Conservation (phyloP, 2,329 filamentous ascomycete species). For the Claviceps africana region DNA sequence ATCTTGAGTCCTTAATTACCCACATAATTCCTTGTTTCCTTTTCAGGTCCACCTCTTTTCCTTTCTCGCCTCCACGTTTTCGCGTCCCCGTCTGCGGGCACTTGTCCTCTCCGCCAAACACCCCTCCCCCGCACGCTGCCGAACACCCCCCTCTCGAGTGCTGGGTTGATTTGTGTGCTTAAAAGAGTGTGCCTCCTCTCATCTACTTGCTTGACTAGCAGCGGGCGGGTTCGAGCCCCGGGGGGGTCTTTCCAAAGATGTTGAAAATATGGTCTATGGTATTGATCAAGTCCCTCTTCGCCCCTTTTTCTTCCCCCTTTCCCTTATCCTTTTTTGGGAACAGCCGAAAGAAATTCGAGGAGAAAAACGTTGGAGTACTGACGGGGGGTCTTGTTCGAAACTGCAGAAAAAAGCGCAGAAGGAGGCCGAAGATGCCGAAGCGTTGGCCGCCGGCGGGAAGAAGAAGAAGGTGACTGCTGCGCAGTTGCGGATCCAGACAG, state of each 20-base stretch:
- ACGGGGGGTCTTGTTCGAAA: too few relatives aligned
- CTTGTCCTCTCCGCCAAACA: too few relatives aligned
- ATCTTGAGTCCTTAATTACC: not conserved
- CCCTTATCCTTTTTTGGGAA: too few relatives aligned
- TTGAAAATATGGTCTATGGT: constrained; percentile 99
- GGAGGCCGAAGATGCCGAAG: constrained; percentile 74
- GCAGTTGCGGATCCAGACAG: constrained; percentile 90
- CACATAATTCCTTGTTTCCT: not conserved
- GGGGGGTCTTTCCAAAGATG: constrained; percentile 49
- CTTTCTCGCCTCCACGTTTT: too few relatives aligned
- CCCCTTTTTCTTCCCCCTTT: not conserved
- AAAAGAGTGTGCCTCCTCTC: not conserved
- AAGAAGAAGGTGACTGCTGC: constrained; percentile 99
- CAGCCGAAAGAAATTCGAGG: not conserved
- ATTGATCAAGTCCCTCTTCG: constrained; percentile 16
- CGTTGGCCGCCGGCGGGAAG: constrained; percentile 55
- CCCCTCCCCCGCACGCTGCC: too few relatives aligned
- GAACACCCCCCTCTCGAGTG: too few relatives aligned
- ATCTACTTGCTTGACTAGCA: too few relatives aligned
- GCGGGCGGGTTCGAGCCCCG: not conserved
- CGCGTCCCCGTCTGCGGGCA: too few relatives aligned
- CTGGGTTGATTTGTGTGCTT: not conserved
- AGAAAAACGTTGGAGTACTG: not conserved
- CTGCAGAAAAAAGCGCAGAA: constrained; percentile 94
- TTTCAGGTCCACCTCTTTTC: not conserved